Conservation (phyloP, 2,329 filamentous ascomycete species). For the Aphanoascus verrucosus region DNA sequence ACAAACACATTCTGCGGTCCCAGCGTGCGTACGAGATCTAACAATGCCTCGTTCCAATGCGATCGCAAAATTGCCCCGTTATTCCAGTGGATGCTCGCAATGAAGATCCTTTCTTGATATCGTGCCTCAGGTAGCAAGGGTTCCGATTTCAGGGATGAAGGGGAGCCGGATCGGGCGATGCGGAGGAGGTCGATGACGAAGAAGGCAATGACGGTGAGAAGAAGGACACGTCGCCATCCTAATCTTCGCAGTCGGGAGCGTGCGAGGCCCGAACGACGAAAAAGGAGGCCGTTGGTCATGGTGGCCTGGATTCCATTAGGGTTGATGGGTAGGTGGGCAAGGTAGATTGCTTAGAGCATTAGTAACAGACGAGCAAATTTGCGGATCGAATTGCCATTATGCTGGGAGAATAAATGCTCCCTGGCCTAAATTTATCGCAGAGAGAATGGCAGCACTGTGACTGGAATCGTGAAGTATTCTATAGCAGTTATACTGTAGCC, state of each 20-base stretch:
- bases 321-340: neutral
- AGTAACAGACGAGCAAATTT: too few relatives aligned
- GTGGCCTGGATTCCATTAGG: neutral
- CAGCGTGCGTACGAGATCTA: conserved; percentile 46
- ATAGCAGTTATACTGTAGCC: too few relatives aligned
- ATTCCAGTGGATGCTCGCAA: conserved; percentile 61
- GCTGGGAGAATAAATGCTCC: too few relatives aligned
- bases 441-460: too few relatives aligned
- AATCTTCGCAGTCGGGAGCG: conserved; percentile 3
- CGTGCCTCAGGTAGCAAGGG: neutral
- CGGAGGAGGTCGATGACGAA: neutral
- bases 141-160: neutral
- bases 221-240: conserved; percentile 1
- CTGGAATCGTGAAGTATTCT: too few relatives aligned
- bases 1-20: conserved; percentile 58
- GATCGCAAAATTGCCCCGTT: conserved; percentile 49
- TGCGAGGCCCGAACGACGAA: neutral
- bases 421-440: too few relatives aligned
- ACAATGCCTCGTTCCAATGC: conserved; percentile 53
- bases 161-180: conserved; percentile 3
- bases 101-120: conserved; percentile 41
- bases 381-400: too few relatives aligned
- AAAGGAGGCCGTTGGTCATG: neutral
- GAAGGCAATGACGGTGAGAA: neutral
- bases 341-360: neutral